Evolutionary conservation across 768 basidiomycete species (phyloP).

Genomic region (Boletus pseudopeckii): DNA sequence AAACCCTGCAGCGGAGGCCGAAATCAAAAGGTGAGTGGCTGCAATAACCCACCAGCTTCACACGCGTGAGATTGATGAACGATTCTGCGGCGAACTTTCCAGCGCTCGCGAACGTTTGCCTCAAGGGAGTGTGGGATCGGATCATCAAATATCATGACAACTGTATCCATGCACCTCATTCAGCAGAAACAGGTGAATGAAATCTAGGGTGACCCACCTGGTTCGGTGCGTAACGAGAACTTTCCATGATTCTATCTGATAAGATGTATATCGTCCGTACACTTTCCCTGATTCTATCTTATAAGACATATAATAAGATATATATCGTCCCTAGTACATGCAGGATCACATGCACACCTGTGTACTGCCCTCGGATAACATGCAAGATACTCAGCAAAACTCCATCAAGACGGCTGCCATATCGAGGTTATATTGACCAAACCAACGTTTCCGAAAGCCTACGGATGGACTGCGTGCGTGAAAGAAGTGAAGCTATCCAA

Average conservation of each 20-base stretch:
- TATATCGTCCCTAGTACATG: background rate
- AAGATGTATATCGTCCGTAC: background rate
- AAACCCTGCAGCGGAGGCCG: background rate
- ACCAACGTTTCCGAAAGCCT: background rate
- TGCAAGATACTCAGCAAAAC: background rate
- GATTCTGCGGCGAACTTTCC: constrained; percentile 8
- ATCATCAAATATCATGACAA: constrained; percentile 9
- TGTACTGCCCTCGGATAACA: background rate
- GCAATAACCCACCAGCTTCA: background rate
- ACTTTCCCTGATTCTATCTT: background rate
- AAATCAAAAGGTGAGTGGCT: background rate
- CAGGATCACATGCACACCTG: background rate
- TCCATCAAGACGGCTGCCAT: background rate
- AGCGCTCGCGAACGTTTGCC: background rate
- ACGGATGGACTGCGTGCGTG: background rate
- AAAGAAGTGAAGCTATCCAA: background rate
- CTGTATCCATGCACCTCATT: background rate
- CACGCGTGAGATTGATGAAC: background rate
- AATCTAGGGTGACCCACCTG: background rate
- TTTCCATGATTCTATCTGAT: background rate
- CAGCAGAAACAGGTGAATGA: background rate
- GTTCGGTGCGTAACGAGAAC: too few species aligned
- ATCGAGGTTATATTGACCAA: background rate
- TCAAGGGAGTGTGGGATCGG: background rate
- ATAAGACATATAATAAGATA: background rate